Evolutionary conservation across 352 stramenopile genomes (phyloP), one percentile per base, ranked within the genome.

Genomic region (Pelagophyceae sp.): DNA sequence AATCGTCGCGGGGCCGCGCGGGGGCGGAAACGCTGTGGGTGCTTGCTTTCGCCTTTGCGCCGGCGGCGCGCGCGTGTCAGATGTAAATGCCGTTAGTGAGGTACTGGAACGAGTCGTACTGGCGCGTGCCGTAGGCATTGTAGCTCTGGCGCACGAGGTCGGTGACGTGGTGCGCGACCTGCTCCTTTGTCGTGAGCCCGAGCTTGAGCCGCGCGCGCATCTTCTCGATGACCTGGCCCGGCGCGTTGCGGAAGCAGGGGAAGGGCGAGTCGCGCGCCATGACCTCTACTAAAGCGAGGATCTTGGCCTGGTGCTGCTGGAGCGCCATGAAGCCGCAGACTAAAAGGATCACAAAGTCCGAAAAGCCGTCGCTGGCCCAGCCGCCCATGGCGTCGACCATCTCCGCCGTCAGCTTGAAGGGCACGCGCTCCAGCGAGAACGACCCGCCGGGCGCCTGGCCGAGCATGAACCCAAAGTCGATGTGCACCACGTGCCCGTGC

Each of bases 381-480:
- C 96, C 96, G 50, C 93, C 95, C 90, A 99, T 96, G 5, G 97
- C 94, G 76, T 98, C 92, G 19, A 99, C 93, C 88, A 99, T 98
- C 78, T 99, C 97, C 58, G 88, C 87, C n/a, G 96, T 99, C 6
- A 99, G 86, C 82, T 99, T 99, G 89, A 99, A 99, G 33, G 97
- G 96, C 65, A 96, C 96, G 50, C 93, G 96, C 85, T 99, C 97
- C 76, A 99, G 96, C 67, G 89, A 97, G 72, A 98, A 98, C 85
- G 96, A 98, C 77, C 97, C 95, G 78, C 96, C 97, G 0, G 96
- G 96, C 38, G 94, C 96, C 87, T 98, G 98, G 33, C 95, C 95
- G 75, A 99, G 92, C 54, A 99, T 86, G 83, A 99, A 99, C 11
- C 97, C 97, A 87, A 98, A 99, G 83, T 99, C 97, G 79, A 99